Conservation (phyloP, 176 grass and related monocot species). For the Aegilops bicornis region DNA sequence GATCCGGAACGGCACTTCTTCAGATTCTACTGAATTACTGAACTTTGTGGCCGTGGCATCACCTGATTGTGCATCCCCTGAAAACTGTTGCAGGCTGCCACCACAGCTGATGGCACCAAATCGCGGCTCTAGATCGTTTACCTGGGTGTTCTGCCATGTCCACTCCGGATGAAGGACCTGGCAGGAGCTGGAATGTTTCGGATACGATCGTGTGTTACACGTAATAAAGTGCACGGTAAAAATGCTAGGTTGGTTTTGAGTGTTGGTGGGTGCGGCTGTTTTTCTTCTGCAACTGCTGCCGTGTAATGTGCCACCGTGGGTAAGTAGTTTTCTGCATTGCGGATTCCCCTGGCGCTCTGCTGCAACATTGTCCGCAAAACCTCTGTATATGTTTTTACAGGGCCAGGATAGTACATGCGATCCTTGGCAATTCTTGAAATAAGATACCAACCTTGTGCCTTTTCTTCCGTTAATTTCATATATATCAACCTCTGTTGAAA, state of each 20-base stretch:
- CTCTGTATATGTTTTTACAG: neutral
- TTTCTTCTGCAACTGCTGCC: neutral
- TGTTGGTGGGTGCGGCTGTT: neutral
- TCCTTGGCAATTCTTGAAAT: neutral
- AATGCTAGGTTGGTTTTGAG: neutral
- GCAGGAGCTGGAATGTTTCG: neutral
- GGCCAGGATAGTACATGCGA: neutral
- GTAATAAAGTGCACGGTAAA: no score
- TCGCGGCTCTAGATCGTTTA: constrained; percentile 9
- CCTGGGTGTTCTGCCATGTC: neutral
- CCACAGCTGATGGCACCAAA: neutral
- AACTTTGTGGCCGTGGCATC: neutral
- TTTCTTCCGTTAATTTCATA: neutral
- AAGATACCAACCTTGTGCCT: neutral
- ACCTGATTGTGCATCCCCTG: neutral
- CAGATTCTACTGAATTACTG: neutral
- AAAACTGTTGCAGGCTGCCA: constrained; percentile 35
- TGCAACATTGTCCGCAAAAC: neutral
- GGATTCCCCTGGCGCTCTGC: neutral
- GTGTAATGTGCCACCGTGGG: neutral
- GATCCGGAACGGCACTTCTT: neutral
- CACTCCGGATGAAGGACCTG: neutral
- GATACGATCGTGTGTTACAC: no score
- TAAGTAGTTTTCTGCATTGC: neutral
- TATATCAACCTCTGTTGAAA: no score